Conservation (phyloP, 2,329 filamentous ascomycete genomes). For the Aspergillus versicolor region DNA sequence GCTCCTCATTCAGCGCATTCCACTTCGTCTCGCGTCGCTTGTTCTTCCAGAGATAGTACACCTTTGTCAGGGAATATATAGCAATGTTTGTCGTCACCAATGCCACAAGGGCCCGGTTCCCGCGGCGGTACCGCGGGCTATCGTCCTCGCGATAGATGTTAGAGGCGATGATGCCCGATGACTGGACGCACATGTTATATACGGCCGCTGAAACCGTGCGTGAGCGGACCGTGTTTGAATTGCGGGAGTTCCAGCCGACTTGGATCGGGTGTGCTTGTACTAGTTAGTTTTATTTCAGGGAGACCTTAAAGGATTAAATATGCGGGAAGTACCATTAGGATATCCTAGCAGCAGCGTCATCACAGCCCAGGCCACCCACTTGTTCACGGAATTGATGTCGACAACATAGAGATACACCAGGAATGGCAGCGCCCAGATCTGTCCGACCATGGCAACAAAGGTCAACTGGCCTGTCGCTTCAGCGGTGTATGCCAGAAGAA, state of each 20-base stretch:
- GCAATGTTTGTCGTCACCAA: constrained; percentile 49
- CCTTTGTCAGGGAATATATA: constrained; percentile 44
- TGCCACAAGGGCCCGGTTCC: constrained; percentile 48
- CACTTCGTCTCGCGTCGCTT: constrained; percentile 25
- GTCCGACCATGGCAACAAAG: constrained; percentile 51
- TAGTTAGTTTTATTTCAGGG: neutral
- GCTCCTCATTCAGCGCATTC: constrained; percentile 32
- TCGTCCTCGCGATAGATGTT: constrained; percentile 32
- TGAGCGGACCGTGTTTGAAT: constrained; percentile 39
- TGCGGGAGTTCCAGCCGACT: constrained; percentile 40
- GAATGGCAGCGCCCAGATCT: constrained; percentile 55
- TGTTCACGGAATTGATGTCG: constrained; percentile 43
- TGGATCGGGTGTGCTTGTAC: constrained; percentile 53
- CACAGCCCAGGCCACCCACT: constrained; percentile 54
- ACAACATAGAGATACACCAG: constrained; percentile 53
- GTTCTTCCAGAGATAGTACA: constrained; percentile 28
- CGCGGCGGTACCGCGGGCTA: constrained; percentile 6
- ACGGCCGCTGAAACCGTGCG: constrained; percentile 37
- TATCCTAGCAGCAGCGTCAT: constrained; percentile 54
- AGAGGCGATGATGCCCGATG: constrained; percentile 33
- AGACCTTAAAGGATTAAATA: neutral
- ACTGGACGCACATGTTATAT: constrained; percentile 44
- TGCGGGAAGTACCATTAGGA: constrained; percentile 42
- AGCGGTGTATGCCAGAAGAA: constrained; percentile 29
- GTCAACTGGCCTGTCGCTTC: constrained; percentile 49